phyloP scores from a whole-genome alignment of 768 basidiomycete genomes.

The Mrakia frigida region DNA sequence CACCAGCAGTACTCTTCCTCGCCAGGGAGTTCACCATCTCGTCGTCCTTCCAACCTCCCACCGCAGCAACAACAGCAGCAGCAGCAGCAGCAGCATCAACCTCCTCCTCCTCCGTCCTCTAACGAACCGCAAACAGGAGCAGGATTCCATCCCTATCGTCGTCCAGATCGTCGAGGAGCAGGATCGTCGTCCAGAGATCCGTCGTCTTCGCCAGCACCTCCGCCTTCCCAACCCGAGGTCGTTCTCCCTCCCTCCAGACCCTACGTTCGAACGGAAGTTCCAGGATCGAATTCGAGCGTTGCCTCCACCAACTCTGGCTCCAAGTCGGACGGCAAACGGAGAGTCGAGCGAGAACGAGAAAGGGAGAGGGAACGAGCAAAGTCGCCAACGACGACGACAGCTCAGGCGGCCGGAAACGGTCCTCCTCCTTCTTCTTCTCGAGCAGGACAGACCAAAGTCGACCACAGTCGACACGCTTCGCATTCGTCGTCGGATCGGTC shows the following conservation, averaged over 20 bases:
- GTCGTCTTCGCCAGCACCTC: background rate
- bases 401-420: background rate
- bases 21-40: background rate
- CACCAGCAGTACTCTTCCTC: slow-evolving; percentile 9
- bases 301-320: slow-evolving; percentile 10
- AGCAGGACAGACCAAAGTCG: background rate
- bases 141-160: slow-evolving; percentile 29
- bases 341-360: slow-evolving; percentile 16
- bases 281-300: slow-evolving; percentile 18
- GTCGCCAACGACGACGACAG: background rate
- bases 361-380: background rate
- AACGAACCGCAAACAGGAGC: background rate
- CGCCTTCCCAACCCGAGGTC: background rate
- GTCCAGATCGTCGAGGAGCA: slow-evolving; percentile 12
- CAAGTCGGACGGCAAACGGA: background rate
- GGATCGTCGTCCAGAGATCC: background rate
- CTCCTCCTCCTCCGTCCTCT: background rate
- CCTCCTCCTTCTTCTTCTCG: background rate
- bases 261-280: slow-evolving; percentile 16
- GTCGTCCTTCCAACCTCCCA: background rate
- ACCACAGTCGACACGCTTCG: slow-evolving; percentile 15
- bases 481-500: slow-evolving; percentile 9
- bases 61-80: background rate
- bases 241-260: slow-evolving; percentile 17
- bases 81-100: background rate